Percentiles rank a stretch among this genome's conserved stretches.
phyloP scores from a whole-genome alignment of 805 yeast genomes.

The Metschnikowia cubensis region DNA sequence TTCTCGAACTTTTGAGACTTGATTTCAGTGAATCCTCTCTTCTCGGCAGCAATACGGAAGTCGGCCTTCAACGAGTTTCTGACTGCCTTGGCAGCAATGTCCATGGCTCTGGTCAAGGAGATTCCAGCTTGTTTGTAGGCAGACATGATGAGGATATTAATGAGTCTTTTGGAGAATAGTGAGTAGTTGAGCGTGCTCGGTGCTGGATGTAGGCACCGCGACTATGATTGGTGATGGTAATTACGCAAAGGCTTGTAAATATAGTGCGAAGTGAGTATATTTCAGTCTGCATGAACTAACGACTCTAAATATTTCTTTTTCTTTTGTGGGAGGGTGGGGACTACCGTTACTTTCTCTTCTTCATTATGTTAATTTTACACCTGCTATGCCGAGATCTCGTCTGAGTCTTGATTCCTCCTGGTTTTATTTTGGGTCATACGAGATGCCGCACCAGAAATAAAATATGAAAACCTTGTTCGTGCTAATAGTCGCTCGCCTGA shows the following conservation, averaged over 20 bases:
- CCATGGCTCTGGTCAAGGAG: slow-evolving; percentile 78
- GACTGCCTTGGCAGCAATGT: slow-evolving; percentile 84
- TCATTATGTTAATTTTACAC: no score
- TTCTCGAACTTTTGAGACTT: slow-evolving; percentile 66
- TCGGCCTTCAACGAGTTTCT: slow-evolving; percentile 89
- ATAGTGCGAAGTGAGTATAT: slow-evolving; percentile 4
- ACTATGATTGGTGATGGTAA: slow-evolving; percentile 18
- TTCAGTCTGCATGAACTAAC: background rate
- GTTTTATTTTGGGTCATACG: no score
- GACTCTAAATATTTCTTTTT: no score
- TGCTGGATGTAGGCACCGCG: slow-evolving; percentile 9
- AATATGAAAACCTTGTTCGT: no score
- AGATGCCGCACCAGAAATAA: no score
- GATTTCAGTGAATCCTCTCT: slow-evolving; percentile 72
- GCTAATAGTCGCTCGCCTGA: no score
- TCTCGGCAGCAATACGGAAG: slow-evolving; percentile 64
- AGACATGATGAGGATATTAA: slow-evolving; percentile 27
- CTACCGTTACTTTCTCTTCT: no score
- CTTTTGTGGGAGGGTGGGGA: background rate
- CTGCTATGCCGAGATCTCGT: no score
- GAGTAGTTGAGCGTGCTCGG: slow-evolving; percentile 10
- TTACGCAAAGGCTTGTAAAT: slow-evolving; percentile 7
- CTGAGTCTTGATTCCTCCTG: no score
- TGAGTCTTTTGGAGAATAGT: slow-evolving; percentile 2
- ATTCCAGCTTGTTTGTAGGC: slow-evolving; percentile 49